phyloP scores from a whole-genome alignment of 192 early-diverging fungal genomes.

The Backusella australiensis region DNA sequence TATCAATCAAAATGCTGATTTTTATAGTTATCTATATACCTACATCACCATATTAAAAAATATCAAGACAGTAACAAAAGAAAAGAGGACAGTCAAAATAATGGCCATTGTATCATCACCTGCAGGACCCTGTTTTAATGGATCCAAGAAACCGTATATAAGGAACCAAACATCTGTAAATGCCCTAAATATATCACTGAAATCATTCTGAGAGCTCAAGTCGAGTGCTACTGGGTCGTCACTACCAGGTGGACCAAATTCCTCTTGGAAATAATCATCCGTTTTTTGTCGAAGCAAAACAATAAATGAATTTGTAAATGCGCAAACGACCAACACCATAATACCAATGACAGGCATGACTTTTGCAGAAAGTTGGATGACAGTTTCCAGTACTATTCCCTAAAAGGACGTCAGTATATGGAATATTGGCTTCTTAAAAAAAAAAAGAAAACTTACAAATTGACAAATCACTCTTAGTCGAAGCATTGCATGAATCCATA shows the following conservation, averaged over 20 bases:
- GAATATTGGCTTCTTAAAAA: not conserved
- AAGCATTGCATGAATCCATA: constrained; percentile 16
- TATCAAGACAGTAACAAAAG: constrained; percentile 4
- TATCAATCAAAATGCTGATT: not conserved
- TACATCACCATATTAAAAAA: constrained; percentile 26
- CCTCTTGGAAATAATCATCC: not conserved
- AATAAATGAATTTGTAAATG: constrained; percentile 14
- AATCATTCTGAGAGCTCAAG: not conserved
- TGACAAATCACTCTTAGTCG: not conserved
- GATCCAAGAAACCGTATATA: constrained; percentile 4
- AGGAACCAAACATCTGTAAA: constrained; percentile 6
- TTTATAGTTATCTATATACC: not conserved
- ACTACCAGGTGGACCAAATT: not conserved
- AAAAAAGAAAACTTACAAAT: constrained; percentile 12
- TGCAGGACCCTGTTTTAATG: not conserved
- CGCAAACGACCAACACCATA: not conserved
- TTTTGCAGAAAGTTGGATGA: not conserved
- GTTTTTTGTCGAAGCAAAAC: not conserved
- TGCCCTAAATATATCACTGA: not conserved
- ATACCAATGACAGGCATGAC: constrained; percentile 6
- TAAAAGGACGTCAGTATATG: not conserved
- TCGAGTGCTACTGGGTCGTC: not conserved
- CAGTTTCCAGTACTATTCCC: constrained; percentile 8
- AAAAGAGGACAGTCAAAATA: not conserved
- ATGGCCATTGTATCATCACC: not conserved